Evolutionary conservation across 2,329 filamentous ascomycete genomes (phyloP), one percentile per base, ranked within the genome.

Genomic region (Cordyceps javanica): DNA sequence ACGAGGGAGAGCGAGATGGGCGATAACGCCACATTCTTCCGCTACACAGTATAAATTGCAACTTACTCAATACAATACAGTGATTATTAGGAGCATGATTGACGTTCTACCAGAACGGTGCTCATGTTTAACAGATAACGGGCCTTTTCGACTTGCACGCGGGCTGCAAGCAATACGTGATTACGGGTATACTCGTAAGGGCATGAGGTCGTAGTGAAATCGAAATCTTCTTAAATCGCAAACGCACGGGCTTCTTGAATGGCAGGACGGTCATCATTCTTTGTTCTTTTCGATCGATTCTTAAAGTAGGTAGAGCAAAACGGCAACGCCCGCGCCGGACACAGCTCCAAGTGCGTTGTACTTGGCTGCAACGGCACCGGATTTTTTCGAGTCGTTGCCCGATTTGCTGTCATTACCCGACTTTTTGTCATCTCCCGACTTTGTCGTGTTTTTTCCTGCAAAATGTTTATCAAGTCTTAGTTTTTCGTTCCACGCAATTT

Each of bases 21-120:
- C 9, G 83, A 86, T 65, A 71, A 77, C 59, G 82, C 82, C 52
- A 77, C 74, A 25, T 82, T 80, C 66, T 82, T 79, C 70, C 72
- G 78, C 59, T 82, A 81, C 63, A 81, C 77, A 8, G 64, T 80
- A 36, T 82, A 70, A 68, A 62, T 41, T 13, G 34, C 32, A 11
- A 49, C 44, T 48, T 56, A 56, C 44, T 41, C 7, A 21, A 42
- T 42, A 49, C 3, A 13, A 32, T 26, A 50, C 26, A 51, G 28
- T 21, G 19, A 8, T 30, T 26, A 19, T 57, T 34, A 23, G 28
- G 41, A n/a, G 39, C 39, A 36, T 45, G 19, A 36, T 36, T 3
- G 45, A 14, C 23, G 36, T 26, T 51, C 16, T n/a, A 36, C 28
- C 13, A 19, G 21, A 39, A 39, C 38, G 42, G 34, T 44, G 38